Base-by-base conservation (phyloP, 129 eudicot species). In the Artemisia annua region DNA sequence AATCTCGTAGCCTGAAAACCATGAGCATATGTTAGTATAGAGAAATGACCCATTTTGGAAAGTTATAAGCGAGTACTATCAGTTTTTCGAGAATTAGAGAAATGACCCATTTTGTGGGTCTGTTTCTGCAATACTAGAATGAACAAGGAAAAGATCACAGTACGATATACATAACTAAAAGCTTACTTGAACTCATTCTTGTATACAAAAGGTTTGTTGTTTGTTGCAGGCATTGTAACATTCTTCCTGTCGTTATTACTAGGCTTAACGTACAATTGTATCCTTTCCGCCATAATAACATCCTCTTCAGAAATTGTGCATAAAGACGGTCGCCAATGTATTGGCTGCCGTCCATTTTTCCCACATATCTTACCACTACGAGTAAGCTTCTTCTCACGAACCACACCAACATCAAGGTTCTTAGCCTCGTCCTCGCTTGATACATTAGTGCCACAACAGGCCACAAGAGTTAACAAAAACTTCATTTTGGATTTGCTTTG, bases 321-420 rank as follows among this genome's bases (percentile, higher is more conserved):
- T 50, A 80, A 64, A 18, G 84, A 75, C 20, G 84, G 84, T 32
- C 81, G 80, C 84, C 84, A 81, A 13, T 75, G 84, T 14, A 70
- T 24, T 48, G 67, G 68, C 49, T 20, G 75, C 19, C 57, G 48
- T 26, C 71, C 63, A 19, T 48, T 75, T 72, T 53, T 71, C 17
- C 78, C 20, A 12, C 35, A 61, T 1, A 52, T 49, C 19, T 57
- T 63, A 11, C 63, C 62, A 20, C 66, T 51, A 15, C 56, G 28
- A 68, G n/a, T 26, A 19, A 73, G 18, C 60, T 71, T 75, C 63
- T 60, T 75, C 12, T 63, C 64, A 32, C 22, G 44, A 17, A 55
- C 68, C 19, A 81, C 32, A 32, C 66, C 20, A 11, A 58, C 75
- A 59, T 35, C 19, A 59, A 56, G 80, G 50, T 57, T 78, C 66